Conservation (phyloP, 805 yeast species). For the Sungouiozyma intestinalis region DNA sequence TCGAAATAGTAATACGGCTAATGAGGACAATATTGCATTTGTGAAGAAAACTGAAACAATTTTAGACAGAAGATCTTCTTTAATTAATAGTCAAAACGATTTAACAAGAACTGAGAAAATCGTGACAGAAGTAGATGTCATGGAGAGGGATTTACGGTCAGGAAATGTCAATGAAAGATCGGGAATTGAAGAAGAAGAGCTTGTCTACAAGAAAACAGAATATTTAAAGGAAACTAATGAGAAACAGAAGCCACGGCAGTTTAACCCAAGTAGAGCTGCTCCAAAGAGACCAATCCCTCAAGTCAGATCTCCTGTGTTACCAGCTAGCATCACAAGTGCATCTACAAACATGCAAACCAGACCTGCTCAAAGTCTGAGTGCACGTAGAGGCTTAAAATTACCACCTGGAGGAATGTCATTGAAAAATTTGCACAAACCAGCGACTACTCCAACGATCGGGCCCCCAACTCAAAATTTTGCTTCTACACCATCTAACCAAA, state of each 20-base stretch:
- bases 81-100: not conserved
- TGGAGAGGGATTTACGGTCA: not conserved
- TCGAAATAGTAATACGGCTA: slow-evolving; percentile 4
- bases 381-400: slow-evolving; percentile 75
- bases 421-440: slow-evolving; percentile 10
- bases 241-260: slow-evolving; percentile 4
- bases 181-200: not conserved
- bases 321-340: not conserved
- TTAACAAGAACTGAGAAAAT: not conserved
- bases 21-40: slow-evolving; percentile 6
- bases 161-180: not conserved
- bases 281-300: slow-evolving; percentile 17
- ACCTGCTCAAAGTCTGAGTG: slow-evolving; percentile 70
- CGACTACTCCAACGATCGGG: slow-evolving; percentile 8
- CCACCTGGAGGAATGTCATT: slow-evolving; percentile 29
- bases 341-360: slow-evolving; percentile 9
- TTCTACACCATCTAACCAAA: slow-evolving; percentile 17
- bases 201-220: not conserved
- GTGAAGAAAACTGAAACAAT: not conserved
- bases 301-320: not conserved
- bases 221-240: not conserved
- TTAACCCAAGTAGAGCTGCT: slow-evolving; percentile 22
- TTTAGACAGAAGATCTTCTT: not conserved
- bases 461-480: slow-evolving; percentile 22
- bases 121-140: not conserved